Base-by-base conservation (phyloP, 306 rosid species). In the Sesbania bispinosa region DNA sequence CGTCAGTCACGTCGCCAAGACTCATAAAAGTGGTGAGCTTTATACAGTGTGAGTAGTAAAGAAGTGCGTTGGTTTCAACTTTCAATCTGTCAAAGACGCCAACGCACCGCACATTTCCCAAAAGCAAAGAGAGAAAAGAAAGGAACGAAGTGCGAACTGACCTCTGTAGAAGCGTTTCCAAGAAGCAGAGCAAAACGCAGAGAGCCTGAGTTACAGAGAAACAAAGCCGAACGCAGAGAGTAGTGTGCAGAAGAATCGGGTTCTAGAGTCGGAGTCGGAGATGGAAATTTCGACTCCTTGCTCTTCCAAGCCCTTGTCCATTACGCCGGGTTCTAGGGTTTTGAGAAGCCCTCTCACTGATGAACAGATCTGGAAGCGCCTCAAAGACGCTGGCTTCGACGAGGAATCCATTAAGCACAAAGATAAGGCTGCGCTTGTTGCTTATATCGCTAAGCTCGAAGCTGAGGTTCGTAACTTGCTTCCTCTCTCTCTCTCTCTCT, bases 371-470 rank as follows among this genome's bases (percentile, higher is more conserved):
- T 90, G 98, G 97, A 86, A 79, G 83, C 96, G 96, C 0, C 91
- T 90, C 18, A 85, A 57, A 26, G 88, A 85, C 2, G 92, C 96
- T 33, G 98, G 98, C 6, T 85, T 94, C 42, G 98, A 89, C 14
- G 98, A 94, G 82, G 97, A 90, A 54, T 83, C 97, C 2, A 87
- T 90, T 66, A 80, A 78, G 64, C 88, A 85, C 4, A 83, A 93
- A 48, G 98, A 94, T 54, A 94, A 94, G 82, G 92, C 98, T 48
- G 96, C 96, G 32, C 97, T 94, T 60, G 83, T 94, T 9, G 84
- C 90, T 29, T 90, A 94, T 62, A 94, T 94, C 53, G 88, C 97
- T 3, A 90, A 89, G 84, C 96, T 94, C 42, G 97, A 90, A 85
- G 92, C 90, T 71, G 96, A 90, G 95, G 98, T 93, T 80, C 45